These are phyloP conservation scores for Aspergillus sp. DNA, from an alignment of 2,329 filamentous ascomycete genomes.

Conservation along the genomic window DNA sequence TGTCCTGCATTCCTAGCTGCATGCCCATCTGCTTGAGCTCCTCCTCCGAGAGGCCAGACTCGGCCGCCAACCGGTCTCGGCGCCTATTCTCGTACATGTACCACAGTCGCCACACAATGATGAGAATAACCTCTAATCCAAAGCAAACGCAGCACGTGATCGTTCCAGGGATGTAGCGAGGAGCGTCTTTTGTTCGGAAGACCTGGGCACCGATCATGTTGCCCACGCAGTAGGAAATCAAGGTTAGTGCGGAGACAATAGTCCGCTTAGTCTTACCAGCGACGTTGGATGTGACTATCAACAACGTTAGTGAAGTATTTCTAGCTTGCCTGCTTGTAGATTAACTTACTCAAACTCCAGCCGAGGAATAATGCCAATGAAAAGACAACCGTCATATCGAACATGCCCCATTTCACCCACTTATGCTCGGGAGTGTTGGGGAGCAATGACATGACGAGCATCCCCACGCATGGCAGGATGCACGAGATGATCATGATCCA, in stretches of 20 bases:
- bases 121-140: neutral
- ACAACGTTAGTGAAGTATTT: neutral
- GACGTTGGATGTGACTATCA: constrained; percentile 1
- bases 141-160: constrained; percentile 5
- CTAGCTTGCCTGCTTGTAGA: neutral
- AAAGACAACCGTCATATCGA: constrained; percentile 1
- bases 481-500: neutral
- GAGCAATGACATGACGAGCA: constrained; percentile 1
- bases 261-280: constrained; percentile 8
- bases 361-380: neutral
- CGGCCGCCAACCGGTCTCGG: neutral
- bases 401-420: constrained; percentile 10
- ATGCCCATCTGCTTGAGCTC: neutral
- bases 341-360: constrained; percentile 2
- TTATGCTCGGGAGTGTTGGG: neutral
- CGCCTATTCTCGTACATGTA: constrained; percentile 9
- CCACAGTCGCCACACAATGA: neutral
- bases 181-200: neutral
- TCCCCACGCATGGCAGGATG: neutral
- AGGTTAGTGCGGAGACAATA: neutral
- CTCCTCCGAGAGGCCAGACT: neutral
- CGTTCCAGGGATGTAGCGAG: neutral
- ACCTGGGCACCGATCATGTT: constrained; percentile 8
- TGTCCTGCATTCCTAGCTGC: neutral
- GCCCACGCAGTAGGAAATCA: constrained; percentile 7